Percentiles rank a stretch among this genome's conserved stretches.
Evolutionary conservation across 768 basidiomycete species (phyloP).

Genomic region (Sporobolomyces roseus): DNA sequence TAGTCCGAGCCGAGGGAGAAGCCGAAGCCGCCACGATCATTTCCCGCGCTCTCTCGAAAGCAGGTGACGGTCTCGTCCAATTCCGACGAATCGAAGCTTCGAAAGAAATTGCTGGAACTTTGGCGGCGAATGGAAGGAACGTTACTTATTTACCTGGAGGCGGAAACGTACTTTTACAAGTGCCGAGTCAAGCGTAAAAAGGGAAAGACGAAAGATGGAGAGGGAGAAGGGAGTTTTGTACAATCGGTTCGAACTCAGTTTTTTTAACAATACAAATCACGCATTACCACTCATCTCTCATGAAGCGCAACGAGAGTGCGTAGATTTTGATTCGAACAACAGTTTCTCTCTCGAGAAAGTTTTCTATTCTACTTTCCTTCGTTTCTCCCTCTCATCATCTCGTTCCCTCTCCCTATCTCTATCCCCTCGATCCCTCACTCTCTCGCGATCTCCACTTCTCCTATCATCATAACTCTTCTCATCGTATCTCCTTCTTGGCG

Average conservation of each 20-base stretch:
- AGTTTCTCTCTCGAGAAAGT: too few species aligned
- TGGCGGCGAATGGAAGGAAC: constrained; percentile 66
- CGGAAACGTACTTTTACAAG: constrained; percentile 75
- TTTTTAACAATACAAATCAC: too few species aligned
- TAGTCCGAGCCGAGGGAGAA: constrained; percentile 97
- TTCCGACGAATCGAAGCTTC: constrained; percentile 95
- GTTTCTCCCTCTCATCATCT: too few species aligned
- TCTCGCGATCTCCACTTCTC: not conserved
- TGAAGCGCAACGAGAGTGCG: too few species aligned
- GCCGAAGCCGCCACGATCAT: constrained; percentile 95
- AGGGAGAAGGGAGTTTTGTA: not conserved
- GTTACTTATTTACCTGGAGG: constrained; percentile 84
- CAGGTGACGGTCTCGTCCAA: constrained; percentile 91
- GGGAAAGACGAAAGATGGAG: too few species aligned
- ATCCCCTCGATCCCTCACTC: not conserved
- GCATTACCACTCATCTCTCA: too few species aligned
- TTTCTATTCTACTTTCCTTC: too few species aligned
- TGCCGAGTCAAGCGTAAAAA: constrained; percentile 53
- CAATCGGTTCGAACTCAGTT: too few species aligned
- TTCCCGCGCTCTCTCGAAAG: constrained; percentile 81
- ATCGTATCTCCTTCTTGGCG: constrained; percentile 7
- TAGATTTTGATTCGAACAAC: too few species aligned
- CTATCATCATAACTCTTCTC: constrained; percentile 5
- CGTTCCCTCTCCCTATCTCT: too few species aligned
- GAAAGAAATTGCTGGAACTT: constrained; percentile 89